Evolutionary conservation across 805 yeast genomes (phyloP), one percentile per base, ranked within the genome.

Genomic region (Ogataea salicorniae): DNA sequence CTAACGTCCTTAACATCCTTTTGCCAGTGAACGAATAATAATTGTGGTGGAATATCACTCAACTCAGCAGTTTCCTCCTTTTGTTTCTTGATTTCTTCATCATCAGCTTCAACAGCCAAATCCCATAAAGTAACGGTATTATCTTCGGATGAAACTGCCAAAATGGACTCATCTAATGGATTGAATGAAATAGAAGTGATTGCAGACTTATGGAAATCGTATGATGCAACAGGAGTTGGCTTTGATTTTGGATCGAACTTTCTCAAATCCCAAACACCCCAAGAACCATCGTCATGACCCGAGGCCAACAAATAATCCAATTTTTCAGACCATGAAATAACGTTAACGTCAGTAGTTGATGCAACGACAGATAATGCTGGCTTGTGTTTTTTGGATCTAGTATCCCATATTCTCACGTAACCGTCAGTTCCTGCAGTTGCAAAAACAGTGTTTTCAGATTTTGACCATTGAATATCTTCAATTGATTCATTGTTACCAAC

Each of bases 191-290:
- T 89, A 6, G 97, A 84, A 1, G 99, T 94, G 60, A 94, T 79
- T 23, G 99, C 85, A 40, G 92, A 80, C 67, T 88, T 87, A 73
- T 94, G 98, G 87, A 94, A 94, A 59, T 87, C 89, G 63, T 92
- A 94, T 57, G 85, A 83, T 6, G 97, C 99, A 36, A 94, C 98
- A 14, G 98, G 97, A 7, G 83, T 69, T 4, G 85, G 84, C 39
- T 65, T 60, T 6, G 79, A 68, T 39, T 73, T 66, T 57, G 83
- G 78, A 56, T 84, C 76, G 76, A 94, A 81, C 58, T 84, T 80
- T 63, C 99, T 83, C 68, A 94, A 75, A 72, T 94, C 99, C 99
- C 99, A 94, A 40, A 94, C 94, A 39, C 95, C 90, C 97, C 98
- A 94, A 31, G 82, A 71, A 54, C 99, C 99, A 66, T 91, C 96